Percentiles rank a stretch among this genome's conserved stretches.
Evolutionary conservation across 306 rosid genomes (phyloP).

Genomic region (Lathyrus aphaca): DNA sequence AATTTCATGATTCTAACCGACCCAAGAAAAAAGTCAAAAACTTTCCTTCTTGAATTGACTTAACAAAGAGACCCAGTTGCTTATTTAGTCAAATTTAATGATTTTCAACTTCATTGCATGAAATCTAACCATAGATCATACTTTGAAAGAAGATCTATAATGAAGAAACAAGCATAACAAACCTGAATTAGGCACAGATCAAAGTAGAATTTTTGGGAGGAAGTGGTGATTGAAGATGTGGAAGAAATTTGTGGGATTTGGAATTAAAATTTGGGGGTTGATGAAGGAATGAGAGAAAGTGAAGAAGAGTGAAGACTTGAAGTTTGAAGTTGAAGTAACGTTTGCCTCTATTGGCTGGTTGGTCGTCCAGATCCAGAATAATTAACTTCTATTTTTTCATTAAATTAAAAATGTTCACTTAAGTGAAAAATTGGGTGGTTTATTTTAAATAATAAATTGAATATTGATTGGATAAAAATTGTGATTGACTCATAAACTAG

Average conservation of each 20-base stretch:
- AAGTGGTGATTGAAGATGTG: constrained; percentile 1
- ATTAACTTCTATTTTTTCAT: not conserved
- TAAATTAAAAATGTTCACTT: too few relatives aligned
- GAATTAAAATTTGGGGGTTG: not conserved
- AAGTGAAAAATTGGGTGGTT: too few relatives aligned
- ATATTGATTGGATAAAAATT: too few relatives aligned
- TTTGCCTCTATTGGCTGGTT: constrained; percentile 19
- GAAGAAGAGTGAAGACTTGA: constrained; percentile 32
- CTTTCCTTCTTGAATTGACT: constrained; percentile 6
- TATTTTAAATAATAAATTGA: too few relatives aligned
- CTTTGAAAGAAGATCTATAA: constrained; percentile 17
- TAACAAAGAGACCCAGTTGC: constrained; percentile 31
- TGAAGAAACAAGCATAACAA: constrained; percentile 11
- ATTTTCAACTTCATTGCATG: constrained; percentile 25
- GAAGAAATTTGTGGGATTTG: not conserved
- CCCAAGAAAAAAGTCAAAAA: constrained; percentile 6
- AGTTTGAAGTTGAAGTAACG: constrained; percentile 22
- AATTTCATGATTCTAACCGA: constrained; percentile 55
- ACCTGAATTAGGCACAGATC: constrained; percentile 44
- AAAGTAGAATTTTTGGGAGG: constrained; percentile 1
- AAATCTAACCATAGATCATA: constrained; percentile 34
- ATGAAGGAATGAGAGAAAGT: not conserved
- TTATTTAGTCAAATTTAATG: constrained; percentile 19
- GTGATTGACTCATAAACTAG: too few relatives aligned
- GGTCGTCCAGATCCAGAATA: constrained; percentile 42